Evolutionary conservation across 148 eudicot species (phyloP).

Genomic region (Euryodendron excelsum): DNA sequence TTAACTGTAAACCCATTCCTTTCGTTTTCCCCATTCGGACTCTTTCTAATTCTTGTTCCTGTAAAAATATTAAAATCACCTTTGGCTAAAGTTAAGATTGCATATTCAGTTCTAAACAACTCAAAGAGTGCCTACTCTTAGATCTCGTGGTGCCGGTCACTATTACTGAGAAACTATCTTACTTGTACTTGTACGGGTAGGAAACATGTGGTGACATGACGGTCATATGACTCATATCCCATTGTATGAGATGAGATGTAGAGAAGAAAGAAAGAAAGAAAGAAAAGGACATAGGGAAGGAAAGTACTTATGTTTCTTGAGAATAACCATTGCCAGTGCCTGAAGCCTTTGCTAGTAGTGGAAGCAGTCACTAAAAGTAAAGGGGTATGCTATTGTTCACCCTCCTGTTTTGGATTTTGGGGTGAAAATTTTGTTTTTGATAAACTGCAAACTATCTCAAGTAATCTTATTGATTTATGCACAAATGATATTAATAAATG

Average conservation of each 20-base stretch:
- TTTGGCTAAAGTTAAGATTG: neutral
- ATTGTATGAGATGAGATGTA: neutral
- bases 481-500: neutral
- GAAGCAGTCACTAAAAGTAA: neutral
- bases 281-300: neutral
- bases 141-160: neutral
- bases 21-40: neutral
- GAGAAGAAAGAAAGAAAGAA: neutral
- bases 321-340: neutral
- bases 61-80: too few species aligned
- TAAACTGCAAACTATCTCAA: neutral
- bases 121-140: neutral
- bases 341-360: neutral
- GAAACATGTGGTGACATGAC: too few species aligned
- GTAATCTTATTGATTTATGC: neutral
- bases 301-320: neutral
- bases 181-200: neutral
- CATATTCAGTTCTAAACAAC: neutral
- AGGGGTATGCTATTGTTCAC: neutral
- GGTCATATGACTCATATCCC: too few species aligned
- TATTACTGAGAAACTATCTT: neutral
- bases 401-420: neutral
- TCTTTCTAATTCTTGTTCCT: neutral
- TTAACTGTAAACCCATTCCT: neutral
- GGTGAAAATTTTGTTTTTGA: neutral